Evolutionary conservation across 495 filamentous ascomycete genomes (phyloP).

Genomic region (Xylaria sp.): DNA sequence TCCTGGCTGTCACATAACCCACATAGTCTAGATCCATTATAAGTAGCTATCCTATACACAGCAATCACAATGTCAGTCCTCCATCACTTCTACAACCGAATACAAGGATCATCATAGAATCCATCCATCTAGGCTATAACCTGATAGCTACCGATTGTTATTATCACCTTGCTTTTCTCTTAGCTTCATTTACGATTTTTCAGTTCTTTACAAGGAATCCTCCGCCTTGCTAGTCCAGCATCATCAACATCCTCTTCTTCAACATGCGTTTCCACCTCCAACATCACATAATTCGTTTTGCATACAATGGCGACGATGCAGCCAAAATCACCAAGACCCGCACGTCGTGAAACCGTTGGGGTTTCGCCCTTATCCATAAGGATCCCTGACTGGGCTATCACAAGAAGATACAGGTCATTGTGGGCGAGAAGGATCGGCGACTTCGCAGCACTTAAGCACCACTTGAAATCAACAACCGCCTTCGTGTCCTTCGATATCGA

Average conservation of each 20-base stretch:
- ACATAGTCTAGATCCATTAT: too few relatives aligned
- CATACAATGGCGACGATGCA: conserved; percentile 5
- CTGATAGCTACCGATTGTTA: too few relatives aligned
- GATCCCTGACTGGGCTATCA: conserved; percentile 1
- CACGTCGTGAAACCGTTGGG: not conserved
- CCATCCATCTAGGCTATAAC: too few relatives aligned
- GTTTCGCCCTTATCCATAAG: not conserved
- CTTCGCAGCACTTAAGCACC: conserved; percentile 14
- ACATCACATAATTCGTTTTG: not conserved
- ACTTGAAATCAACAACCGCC: conserved; percentile 3
- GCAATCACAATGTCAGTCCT: too few relatives aligned
- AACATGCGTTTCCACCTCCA: not conserved
- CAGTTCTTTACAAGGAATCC: too few relatives aligned
- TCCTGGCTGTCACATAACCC: too few relatives aligned
- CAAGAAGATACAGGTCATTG: conserved; percentile 10
- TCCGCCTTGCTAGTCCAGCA: too few relatives aligned
- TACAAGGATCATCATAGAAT: too few relatives aligned
- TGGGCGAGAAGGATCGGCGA: conserved; percentile 13
- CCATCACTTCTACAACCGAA: too few relatives aligned
- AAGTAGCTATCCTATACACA: too few relatives aligned
- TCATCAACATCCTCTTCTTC: too few relatives aligned
- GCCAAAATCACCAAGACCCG: conserved; percentile 1
- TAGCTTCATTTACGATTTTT: too few relatives aligned
- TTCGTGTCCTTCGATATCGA: conserved; percentile 10
- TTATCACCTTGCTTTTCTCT: not conserved